A percentile compares a stretch with the other conserved stretches of the same genome.
Evolutionary conservation across 176 grass and related monocot genomes (phyloP).

Genomic region (Zizania latifolia): DNA sequence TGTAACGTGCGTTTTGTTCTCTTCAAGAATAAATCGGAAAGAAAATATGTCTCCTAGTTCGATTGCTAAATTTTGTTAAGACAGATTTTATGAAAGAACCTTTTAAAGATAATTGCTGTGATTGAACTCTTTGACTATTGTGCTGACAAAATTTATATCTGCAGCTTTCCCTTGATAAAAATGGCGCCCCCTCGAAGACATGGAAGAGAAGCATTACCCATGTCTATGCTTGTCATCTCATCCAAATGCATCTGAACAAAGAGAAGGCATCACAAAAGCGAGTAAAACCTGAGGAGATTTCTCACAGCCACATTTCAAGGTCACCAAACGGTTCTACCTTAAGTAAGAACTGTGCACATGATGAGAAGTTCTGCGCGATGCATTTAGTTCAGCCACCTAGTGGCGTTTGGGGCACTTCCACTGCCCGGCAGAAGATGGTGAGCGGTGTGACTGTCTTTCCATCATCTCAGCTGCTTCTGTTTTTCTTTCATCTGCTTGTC

Average conservation of each 20-base stretch:
- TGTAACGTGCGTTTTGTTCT: neutral
- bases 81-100: neutral
- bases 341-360: neutral
- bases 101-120: neutral
- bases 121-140: neutral
- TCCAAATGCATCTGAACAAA: conserved; percentile 46
- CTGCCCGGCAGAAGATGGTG: conserved; percentile 30
- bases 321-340: neutral
- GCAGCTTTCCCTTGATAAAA: conserved; percentile 24
- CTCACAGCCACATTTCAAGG: neutral
- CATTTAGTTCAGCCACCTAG: conserved; percentile 5
- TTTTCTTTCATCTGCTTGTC: neutral
- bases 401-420: neutral
- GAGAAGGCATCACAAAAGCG: conserved; percentile 29
- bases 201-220: conserved; percentile 58
- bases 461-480: neutral
- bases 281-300: conserved; percentile 17
- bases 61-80: neutral
- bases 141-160: neutral
- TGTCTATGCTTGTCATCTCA: conserved; percentile 51
- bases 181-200: neutral
- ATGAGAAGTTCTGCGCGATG: conserved; percentile 6
- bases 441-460: neutral
- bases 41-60: neutral
- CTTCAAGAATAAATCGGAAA: neutral